Evolutionary conservation across 345 rosid species (phyloP).

Genomic region (Anastatica hierochuntica): DNA sequence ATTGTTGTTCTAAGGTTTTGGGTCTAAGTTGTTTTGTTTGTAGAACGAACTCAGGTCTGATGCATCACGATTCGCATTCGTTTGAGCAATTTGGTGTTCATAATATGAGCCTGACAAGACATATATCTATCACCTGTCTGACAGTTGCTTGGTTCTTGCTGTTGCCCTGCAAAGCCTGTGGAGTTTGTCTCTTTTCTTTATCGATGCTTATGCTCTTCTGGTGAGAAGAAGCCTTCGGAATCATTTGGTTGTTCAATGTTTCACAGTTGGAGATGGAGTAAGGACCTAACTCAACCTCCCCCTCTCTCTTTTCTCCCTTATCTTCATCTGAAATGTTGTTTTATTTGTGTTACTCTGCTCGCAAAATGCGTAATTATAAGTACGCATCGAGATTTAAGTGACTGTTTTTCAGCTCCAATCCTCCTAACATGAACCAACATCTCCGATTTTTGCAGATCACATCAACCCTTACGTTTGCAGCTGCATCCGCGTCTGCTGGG

Average conservation of each 20-base stretch:
- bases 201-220: slow-evolving; percentile 54
- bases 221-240: slow-evolving; percentile 62
- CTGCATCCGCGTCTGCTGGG: slow-evolving; percentile 75
- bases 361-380: no score
- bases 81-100: neutral
- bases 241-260: slow-evolving; percentile 31
- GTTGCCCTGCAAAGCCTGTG: slow-evolving; percentile 61
- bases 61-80: no score
- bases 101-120: neutral
- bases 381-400: neutral
- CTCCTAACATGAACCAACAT: neutral
- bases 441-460: slow-evolving; percentile 40
- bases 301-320: neutral
- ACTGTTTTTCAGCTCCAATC: neutral
- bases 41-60: no score
- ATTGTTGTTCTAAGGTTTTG: neutral
- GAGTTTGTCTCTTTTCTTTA: slow-evolving; percentile 57
- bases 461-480: slow-evolving; percentile 62
- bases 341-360: no score
- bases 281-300: slow-evolving; percentile 11
- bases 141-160: slow-evolving; percentile 68
- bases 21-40: no score
- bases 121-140: neutral
- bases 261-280: slow-evolving; percentile 81
- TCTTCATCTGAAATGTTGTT: neutral